Evolutionary conservation across 176 grass and related monocot species (phyloP), one percentile per base, ranked within the genome.

Genomic region (Carex cristatella): DNA sequence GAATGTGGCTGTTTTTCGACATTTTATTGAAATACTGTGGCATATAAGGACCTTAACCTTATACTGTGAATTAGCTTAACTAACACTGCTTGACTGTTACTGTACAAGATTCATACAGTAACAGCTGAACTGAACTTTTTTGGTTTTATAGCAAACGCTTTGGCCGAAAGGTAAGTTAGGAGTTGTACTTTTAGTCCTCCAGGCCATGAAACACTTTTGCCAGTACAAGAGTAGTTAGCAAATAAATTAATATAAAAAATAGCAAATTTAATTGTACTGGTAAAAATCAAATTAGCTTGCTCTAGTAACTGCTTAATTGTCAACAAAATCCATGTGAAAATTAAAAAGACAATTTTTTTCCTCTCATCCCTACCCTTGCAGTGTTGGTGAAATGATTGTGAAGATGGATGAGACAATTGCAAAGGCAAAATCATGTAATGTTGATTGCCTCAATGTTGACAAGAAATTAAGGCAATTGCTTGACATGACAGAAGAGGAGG

Each of bases 381-480:
- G 91, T 63, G 80, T 88, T 79, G 74, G 42, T 33, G 78, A 90
- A 80, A 91, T 86, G 81, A 86, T 93, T 84, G 56, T 61, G 65
- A 91, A 89, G 49, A 91, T 96, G 91, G 84, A 90, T 46, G 63
- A 91, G 75, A 88, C 69, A 18, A 89, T 96, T 81, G 51, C 83
- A 67, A 89, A 85, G 89, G 94, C 87, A 65, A 96, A 93, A 84
- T 89, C 69, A 86, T 88, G 89, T 80, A 28, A 65, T 2, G 61
- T 86, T 9, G 89, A 96, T 23, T 96, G 91, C 80, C 65, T 40
- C 75, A 96, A 91, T 87, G 71, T 91, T 85, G 91, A 91, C 14
- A 96, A 92, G 74, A 96, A 96, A 86, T 81, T 96, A 19, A 84
- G 71, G 56, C 91, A 96, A 68, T 82, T 93, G 83, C 83, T 96